These are phyloP conservation scores for Collybia sordida DNA, from an alignment of 768 basidiomycete species.

Conservation along the genomic window DNA sequence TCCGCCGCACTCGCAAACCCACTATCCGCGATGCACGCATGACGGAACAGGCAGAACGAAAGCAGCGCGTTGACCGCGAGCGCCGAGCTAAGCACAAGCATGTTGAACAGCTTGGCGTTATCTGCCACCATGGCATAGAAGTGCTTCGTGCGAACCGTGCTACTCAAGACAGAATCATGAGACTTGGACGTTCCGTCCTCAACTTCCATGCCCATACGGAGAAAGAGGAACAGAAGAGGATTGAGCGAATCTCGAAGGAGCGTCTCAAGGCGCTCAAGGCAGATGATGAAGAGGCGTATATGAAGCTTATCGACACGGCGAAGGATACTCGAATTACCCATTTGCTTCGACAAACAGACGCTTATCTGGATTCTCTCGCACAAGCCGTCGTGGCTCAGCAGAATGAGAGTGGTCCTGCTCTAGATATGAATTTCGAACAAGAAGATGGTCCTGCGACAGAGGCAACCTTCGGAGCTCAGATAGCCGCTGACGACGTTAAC, in stretches of 20 bases:
- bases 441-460: constrained; percentile 81
- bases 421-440: constrained; percentile 47
- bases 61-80: constrained; percentile 91
- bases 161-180: constrained; percentile 64
- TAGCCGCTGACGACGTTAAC: constrained; percentile 56
- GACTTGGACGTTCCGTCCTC: constrained; percentile 78
- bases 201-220: constrained; percentile 88
- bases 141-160: constrained; percentile 65
- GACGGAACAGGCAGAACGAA: constrained; percentile 87
- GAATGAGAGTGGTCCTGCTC: constrained; percentile 54
- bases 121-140: constrained; percentile 80
- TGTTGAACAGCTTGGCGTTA: constrained; percentile 87
- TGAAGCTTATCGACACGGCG: constrained; percentile 97
- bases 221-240: constrained; percentile 96
- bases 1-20: constrained; percentile 84
- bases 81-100: constrained; percentile 95
- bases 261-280: constrained; percentile 96
- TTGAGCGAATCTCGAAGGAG: constrained; percentile 95
- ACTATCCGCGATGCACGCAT: constrained; percentile 85
- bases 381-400: constrained; percentile 94
- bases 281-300: constrained; percentile 99
- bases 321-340: constrained; percentile 99
- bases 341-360: constrained; percentile 89
- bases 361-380: constrained; percentile 92
- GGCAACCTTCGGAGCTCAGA: constrained; percentile 86